phyloP scores from a whole-genome alignment of 352 stramenopile species.

The Phytophthora megakarya region DNA sequence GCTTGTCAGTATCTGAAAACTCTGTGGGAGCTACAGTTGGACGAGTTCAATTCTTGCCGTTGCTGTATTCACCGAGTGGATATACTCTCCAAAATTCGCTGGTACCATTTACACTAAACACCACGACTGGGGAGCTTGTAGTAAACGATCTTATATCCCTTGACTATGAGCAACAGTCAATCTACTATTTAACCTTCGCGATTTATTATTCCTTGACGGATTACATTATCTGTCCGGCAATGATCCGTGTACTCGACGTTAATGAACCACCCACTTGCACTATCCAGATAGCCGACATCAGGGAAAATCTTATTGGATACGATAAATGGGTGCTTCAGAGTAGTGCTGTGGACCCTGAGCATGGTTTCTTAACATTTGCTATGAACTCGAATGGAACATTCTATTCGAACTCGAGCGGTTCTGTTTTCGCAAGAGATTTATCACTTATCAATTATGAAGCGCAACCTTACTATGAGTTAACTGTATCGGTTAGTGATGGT shows the following conservation, averaged over 20 bases:
- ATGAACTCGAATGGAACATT: constrained; percentile 12
- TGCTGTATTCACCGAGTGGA: not conserved
- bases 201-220: constrained; percentile 36
- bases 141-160: constrained; percentile 36
- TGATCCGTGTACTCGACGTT: constrained; percentile 49
- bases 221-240: constrained; percentile 47
- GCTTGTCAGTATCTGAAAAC: constrained; percentile 26
- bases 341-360: constrained; percentile 26
- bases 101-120: constrained; percentile 46
- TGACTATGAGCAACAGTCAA: constrained; percentile 43
- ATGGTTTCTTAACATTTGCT: constrained; percentile 9
- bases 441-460: constrained; percentile 29
- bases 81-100: constrained; percentile 14
- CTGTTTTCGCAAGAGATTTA: constrained; percentile 24
- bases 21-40: constrained; percentile 14
- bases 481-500: constrained; percentile 23
- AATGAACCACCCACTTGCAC: constrained; percentile 53
- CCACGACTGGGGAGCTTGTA: constrained; percentile 36
- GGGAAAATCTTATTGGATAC: constrained; percentile 40
- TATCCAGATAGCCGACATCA: constrained; percentile 19
- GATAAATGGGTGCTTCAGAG: constrained; percentile 26
- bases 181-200: constrained; percentile 43
- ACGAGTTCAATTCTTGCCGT: constrained; percentile 15
- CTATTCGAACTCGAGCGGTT: constrained; percentile 28
- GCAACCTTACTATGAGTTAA: constrained; percentile 13